Conservation (phyloP, 306 rosid genomes). For the Castanea sativa region DNA sequence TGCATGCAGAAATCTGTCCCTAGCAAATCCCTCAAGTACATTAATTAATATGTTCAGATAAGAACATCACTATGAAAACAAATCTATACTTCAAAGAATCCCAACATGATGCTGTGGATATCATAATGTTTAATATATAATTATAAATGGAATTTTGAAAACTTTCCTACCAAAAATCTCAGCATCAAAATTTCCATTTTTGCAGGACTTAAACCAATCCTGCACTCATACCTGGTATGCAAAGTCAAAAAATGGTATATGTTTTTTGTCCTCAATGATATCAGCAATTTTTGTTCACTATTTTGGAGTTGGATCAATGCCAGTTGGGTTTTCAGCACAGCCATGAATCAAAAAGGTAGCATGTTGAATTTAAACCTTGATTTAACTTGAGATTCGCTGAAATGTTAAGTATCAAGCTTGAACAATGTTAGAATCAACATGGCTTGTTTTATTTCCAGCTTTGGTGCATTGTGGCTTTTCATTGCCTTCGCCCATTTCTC, state of each 20-base stretch:
- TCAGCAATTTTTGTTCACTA: constrained; percentile 95
- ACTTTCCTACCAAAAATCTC: background rate
- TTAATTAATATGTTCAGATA: too few relatives aligned
- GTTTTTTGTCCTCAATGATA: constrained; percentile 76
- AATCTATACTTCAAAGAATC: background rate
- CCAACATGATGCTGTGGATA: background rate
- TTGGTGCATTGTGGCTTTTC: too few relatives aligned
- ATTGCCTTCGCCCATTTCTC: too few relatives aligned
- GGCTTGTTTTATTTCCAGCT: too few relatives aligned
- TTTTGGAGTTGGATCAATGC: constrained; percentile 86
- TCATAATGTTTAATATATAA: background rate
- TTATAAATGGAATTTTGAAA: background rate
- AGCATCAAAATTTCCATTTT: background rate
- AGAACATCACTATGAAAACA: too few relatives aligned
- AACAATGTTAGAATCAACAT: too few relatives aligned
- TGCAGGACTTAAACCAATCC: background rate
- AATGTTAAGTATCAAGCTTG: too few relatives aligned
- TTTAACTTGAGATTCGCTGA: too few relatives aligned
- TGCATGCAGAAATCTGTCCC: too few relatives aligned
- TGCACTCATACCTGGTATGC: constrained; percentile 80
- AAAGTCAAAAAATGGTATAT: constrained; percentile 89
- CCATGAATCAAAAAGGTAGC: constrained; percentile 53
- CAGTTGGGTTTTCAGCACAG: constrained; percentile 98
- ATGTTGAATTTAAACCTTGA: too few relatives aligned
- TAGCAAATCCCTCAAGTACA: too few relatives aligned